Base-by-base conservation (phyloP, 148 eudicot species). In the Dianthus caryophyllus region DNA sequence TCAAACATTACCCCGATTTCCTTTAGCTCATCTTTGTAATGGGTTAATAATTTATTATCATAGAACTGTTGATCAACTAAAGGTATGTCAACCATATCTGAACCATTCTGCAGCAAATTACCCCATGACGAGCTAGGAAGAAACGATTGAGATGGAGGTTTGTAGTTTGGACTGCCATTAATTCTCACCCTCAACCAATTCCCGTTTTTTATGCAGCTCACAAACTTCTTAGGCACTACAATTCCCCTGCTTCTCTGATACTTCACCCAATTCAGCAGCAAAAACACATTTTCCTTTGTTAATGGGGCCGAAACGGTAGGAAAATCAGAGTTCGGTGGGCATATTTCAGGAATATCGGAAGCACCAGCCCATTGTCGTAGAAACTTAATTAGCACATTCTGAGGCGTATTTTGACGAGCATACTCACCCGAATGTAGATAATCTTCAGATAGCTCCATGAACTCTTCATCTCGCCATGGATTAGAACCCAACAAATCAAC, bases 191-290 rank as follows among this genome's bases (percentile, higher is more conserved):
- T 80, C 71, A 83, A 33, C 93, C 93, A 87, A 61, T 67, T 73
- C 56, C 88, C 89, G 24, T 73, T 49, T 68, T 41, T 65, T 21
- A 88, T 83, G 61, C 80, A 78, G 27, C 38, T 69, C 63, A 80
- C 65, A 61, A 88, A 85, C 6, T 11, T 72, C 8, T 2, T 10
- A 0, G 88, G 90, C 48, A 88, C 15, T 12, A 0, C 1, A 56
- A 56, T 14, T 25, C 83, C 50, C 16, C 59, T 80, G 31, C 38
- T 36, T 56, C 49, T 64, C 57, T 82, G 36, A 24, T 55, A 70
- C 46, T 39, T 66, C n/a, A 88, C 73, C 95, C 95, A 88, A 1
- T 82, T 77, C 70, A 88, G 72, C 36, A 88, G 76, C 71, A 85
- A 62, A 38, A 82, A 82, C 22, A 72, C 74, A 67, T 85, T 85